Evolutionary conservation across 192 early-diverging fungal genomes (phyloP).

Genomic region (Coemansia brasiliensis): DNA sequence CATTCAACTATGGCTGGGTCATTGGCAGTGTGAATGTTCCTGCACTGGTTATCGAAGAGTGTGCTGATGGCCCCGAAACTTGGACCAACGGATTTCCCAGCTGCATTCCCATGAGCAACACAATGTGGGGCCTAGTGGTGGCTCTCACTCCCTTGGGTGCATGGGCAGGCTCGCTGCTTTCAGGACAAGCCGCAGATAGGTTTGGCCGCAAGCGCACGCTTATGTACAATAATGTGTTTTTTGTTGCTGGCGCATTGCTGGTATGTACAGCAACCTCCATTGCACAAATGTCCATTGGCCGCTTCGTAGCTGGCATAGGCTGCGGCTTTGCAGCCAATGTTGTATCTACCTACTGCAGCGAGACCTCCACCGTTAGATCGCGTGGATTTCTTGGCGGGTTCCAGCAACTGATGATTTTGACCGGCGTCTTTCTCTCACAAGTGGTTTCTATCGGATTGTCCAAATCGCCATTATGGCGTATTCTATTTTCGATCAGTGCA

Average conservation of each 20-base stretch:
- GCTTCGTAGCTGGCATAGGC: slow-evolving; percentile 76
- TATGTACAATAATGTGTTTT: slow-evolving; percentile 66
- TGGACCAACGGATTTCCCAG: slow-evolving; percentile 56
- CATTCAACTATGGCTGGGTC: slow-evolving; percentile 56
- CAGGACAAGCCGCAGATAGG: slow-evolving; percentile 61
- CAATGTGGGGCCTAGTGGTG: slow-evolving; percentile 61
- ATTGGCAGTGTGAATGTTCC: slow-evolving; percentile 59
- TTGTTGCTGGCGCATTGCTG: slow-evolving; percentile 62
- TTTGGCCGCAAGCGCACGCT: slow-evolving; percentile 70
- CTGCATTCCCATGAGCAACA: slow-evolving; percentile 70
- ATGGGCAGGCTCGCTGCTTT: slow-evolving; percentile 72
- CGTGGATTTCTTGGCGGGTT: slow-evolving; percentile 76
- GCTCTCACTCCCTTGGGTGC: slow-evolving; percentile 69
- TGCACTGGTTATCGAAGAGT: slow-evolving; percentile 52
- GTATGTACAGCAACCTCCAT: slow-evolving; percentile 61
- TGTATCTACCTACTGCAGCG: slow-evolving; percentile 79
- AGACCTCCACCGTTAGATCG: slow-evolving; percentile 66
- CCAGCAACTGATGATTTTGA: slow-evolving; percentile 82
- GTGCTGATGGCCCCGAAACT: slow-evolving; percentile 42
- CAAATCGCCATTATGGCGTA: slow-evolving; percentile 67
- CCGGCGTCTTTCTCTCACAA: slow-evolving; percentile 78
- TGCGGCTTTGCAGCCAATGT: slow-evolving; percentile 74
- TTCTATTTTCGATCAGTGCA: slow-evolving; percentile 64
- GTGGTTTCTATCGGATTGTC: slow-evolving; percentile 64
- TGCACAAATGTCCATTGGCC: slow-evolving; percentile 59